Evolutionary conservation across 371 early-diverging fungal species (phyloP).

Genomic region (Catenaria anguillulae): DNA sequence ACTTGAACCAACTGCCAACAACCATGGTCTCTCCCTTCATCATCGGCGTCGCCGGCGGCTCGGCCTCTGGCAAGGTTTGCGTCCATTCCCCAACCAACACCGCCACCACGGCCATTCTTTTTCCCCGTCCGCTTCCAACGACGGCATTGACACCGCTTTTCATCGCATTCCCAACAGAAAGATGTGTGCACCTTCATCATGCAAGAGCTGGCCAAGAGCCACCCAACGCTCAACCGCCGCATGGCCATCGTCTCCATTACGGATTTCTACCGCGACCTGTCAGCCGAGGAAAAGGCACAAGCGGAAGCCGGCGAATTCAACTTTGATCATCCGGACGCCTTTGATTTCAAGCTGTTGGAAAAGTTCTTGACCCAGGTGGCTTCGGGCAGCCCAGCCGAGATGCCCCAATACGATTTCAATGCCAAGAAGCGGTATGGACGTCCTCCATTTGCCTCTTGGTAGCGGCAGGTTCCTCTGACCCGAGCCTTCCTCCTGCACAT

Average conservation of each 20-base stretch:
- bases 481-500: neutral
- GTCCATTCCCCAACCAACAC: neutral
- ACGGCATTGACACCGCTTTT: neutral
- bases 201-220: constrained; percentile 4
- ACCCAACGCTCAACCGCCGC: constrained; percentile 14
- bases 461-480: neutral
- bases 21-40: too few species aligned
- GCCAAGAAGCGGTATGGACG: constrained; percentile 27
- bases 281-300: constrained; percentile 22
- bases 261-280: constrained; percentile 38
- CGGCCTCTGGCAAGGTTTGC: constrained; percentile 2
- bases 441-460: neutral
- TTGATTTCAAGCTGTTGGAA: constrained; percentile 41
- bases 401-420: constrained; percentile 37
- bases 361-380: constrained; percentile 24
- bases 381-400: constrained; percentile 23
- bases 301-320: constrained; percentile 29
- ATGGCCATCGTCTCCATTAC: constrained; percentile 30
- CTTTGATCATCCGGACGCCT: constrained; percentile 40
- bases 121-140: neutral
- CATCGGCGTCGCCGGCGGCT: constrained; percentile 8
- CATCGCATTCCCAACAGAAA: constrained; percentile 10
- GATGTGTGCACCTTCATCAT: constrained; percentile 15
- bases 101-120: neutral
- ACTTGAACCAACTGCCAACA: too few species aligned